phyloP scores from a whole-genome alignment of 257 asterid species.

The Nicotiana tomentosiformis region DNA sequence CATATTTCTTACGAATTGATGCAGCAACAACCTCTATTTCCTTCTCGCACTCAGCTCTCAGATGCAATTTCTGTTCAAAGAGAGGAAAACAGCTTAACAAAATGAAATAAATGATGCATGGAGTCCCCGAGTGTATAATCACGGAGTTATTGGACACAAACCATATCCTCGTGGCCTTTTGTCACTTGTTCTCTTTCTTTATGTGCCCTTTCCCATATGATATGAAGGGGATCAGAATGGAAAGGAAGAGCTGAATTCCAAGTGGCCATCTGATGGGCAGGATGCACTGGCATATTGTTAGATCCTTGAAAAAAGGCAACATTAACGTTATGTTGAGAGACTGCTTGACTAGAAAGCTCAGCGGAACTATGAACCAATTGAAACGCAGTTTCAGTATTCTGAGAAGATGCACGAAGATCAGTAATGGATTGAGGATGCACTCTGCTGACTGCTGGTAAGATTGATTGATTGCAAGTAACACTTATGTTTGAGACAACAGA shows the following conservation, averaged over 20 bases:
- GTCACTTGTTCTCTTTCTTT: slow-evolving; percentile 28
- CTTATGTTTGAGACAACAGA: slow-evolving; percentile 1
- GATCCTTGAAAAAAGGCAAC: slow-evolving; percentile 8
- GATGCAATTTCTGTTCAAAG: slow-evolving; percentile 15
- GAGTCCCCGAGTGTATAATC: background rate
- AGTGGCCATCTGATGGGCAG: slow-evolving; percentile 25
- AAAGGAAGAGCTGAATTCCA: slow-evolving; percentile 11
- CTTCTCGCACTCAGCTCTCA: slow-evolving; percentile 18
- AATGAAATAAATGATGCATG: slow-evolving; percentile 6
- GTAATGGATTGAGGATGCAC: slow-evolving; percentile 6
- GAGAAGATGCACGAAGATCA: slow-evolving; percentile 13
- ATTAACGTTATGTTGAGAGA: slow-evolving; percentile 6
- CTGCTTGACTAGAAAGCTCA: slow-evolving; percentile 17
- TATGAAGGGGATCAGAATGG: slow-evolving; percentile 25
- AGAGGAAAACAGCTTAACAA: background rate
- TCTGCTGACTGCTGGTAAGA: slow-evolving; percentile 4
- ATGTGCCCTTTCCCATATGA: slow-evolving; percentile 22
- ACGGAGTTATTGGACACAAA: slow-evolving; percentile 1
- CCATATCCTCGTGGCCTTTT: slow-evolving; percentile 23
- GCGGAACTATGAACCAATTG: slow-evolving; percentile 11
- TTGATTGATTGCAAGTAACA: background rate
- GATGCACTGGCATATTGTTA: slow-evolving; percentile 6
- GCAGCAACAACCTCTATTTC: slow-evolving; percentile 13
- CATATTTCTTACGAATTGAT: slow-evolving; percentile 12
- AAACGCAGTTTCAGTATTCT: slow-evolving; percentile 13